Evolutionary conservation across 805 yeast genomes (phyloP), one percentile per base, ranked within the genome.

Genomic region (Spathaspora gorwiae): DNA sequence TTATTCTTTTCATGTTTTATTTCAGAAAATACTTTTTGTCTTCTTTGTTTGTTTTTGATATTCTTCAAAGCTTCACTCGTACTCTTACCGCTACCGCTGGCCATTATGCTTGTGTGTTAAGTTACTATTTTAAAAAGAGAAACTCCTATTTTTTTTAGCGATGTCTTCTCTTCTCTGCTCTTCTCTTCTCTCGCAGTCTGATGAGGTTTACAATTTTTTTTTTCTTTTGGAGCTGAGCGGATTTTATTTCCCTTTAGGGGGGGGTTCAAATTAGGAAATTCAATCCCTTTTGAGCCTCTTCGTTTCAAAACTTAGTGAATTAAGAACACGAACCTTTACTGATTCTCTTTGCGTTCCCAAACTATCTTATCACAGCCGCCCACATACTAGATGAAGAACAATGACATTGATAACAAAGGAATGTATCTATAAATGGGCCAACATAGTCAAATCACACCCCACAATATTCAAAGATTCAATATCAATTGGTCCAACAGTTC

Each of bases 11-110:
- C 85, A 59, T 86, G 84, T 64, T 84, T 86, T 43, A 87, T 59
- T 46, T 81, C 79, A 8, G 90, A 84, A 64, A 78, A 86, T 34
- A 88, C 72, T 65, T 86, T 79, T 62, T 87, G 94, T 53, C 97
- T 79, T 56, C 80, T 80, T 61, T 81, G 80, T 66, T 88, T 90
- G 64, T 90, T 90, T 61, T 78, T 81, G 46, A 89, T 81, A 36
- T 55, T 56, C 57, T 71, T 71, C 24, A 66, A 53, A 13, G 64
- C 59, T 39, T 61, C 64, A 42, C 61, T 62, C 13, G 66, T 53
- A 37, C 62, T 62, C 11, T 61, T 54, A 29, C 32, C 32, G 12
- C 32, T 29, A 9, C 9, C 12, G 2, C 6, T 29, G 24, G 55
- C 48, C 61, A 60, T 60, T 2, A 10, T 36, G 47, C 6, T 14